Percentiles rank a stretch among this genome's conserved stretches.
These are phyloP conservation scores for Allium fistulosum DNA, from an alignment of 106 monocot species.

Conservation along the genomic window DNA sequence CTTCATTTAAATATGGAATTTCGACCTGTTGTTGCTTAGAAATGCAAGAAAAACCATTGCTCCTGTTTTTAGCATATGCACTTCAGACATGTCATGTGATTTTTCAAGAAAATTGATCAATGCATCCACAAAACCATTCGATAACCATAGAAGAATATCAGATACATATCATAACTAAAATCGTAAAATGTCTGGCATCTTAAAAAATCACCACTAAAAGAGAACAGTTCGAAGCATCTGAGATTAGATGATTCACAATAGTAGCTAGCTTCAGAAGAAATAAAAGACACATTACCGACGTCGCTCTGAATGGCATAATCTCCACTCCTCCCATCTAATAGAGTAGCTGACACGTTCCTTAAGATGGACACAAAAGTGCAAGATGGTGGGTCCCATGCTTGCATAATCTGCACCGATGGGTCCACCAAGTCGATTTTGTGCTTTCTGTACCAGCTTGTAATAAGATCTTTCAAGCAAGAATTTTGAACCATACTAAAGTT, in stretches of 20 bases:
- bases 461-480: constrained; percentile 67
- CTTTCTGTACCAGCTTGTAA: constrained; percentile 55
- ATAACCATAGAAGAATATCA: constrained; percentile 42
- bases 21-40: constrained; percentile 40
- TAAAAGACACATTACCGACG: constrained; percentile 40
- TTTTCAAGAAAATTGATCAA: constrained; percentile 49
- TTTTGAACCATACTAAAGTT: constrained; percentile 49
- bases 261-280: constrained; percentile 36
- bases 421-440: constrained; percentile 25
- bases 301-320: constrained; percentile 33
- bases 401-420: constrained; percentile 1
- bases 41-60: constrained; percentile 52
- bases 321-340: constrained; percentile 31
- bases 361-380: constrained; percentile 53
- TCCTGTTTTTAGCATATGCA: constrained; percentile 40
- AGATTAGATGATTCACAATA: constrained; percentile 39
- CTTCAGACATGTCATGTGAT: constrained; percentile 26
- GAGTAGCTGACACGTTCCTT: constrained; percentile 36
- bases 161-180: constrained; percentile 50
- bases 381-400: constrained; percentile 23
- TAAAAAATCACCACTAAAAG: constrained; percentile 51
- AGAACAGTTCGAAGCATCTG: constrained; percentile 25
- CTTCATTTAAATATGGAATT: constrained; percentile 31
- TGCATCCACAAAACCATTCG: constrained; percentile 57
- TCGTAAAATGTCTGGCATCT: constrained; percentile 38